These are phyloP conservation scores for Scheffersomyces illinoinensis DNA, from an alignment of 1,139 yeast genomes.

Conservation along the genomic window DNA sequence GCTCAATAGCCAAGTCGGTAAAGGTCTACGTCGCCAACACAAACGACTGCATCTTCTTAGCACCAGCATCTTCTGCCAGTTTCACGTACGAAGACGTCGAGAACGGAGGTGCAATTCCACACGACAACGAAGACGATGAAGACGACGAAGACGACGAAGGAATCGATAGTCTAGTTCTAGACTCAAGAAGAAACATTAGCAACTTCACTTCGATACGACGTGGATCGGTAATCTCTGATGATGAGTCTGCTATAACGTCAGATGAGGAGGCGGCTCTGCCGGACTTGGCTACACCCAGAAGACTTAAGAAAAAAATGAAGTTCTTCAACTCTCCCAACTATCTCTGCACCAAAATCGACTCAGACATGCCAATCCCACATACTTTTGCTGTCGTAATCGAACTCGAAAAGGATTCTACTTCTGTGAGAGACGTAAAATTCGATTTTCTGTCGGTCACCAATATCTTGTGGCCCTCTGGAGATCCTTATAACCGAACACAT, in stretches of 20 bases:
- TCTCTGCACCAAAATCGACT: slow-evolving; percentile 41
- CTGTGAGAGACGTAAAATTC: slow-evolving; percentile 29
- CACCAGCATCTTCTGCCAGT: slow-evolving; percentile 45
- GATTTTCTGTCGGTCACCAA: slow-evolving; percentile 35
- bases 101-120: slow-evolving; percentile 28
- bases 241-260: slow-evolving; percentile 9
- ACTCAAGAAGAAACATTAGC: not conserved
- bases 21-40: slow-evolving; percentile 41
- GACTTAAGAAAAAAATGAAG: slow-evolving; percentile 13
- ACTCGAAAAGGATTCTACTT: slow-evolving; percentile 32
- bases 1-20: slow-evolving; percentile 29
- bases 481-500: slow-evolving; percentile 45
- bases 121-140: not conserved
- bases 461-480: slow-evolving; percentile 58
- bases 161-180: not conserved
- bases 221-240: slow-evolving; percentile 2
- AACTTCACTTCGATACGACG: not conserved
- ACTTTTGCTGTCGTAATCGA: slow-evolving; percentile 48
- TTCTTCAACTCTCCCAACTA: slow-evolving; percentile 39
- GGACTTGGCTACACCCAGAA: slow-evolving; percentile 6
- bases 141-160: not conserved
- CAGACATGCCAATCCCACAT: slow-evolving; percentile 46
- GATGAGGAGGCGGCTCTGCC: slow-evolving; percentile 10
- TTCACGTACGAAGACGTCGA: slow-evolving; percentile 50
- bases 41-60: slow-evolving; percentile 42